phyloP scores from a whole-genome alignment of 2,329 filamentous ascomycete species.

The Phialocephala sp. region DNA sequence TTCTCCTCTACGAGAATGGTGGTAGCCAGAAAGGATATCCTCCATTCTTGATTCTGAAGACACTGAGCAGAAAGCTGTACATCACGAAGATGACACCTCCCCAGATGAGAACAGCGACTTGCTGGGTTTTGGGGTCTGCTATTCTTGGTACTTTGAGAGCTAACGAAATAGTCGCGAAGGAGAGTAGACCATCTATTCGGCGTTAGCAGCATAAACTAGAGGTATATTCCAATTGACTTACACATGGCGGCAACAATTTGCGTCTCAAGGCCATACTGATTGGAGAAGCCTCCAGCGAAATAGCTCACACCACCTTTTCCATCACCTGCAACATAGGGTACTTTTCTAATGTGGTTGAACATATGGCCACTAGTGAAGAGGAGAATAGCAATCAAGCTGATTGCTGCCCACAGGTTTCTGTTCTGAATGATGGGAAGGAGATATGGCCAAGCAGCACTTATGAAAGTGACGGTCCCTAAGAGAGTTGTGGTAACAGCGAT shows the following conservation, averaged over 20 bases:
- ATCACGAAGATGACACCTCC: constrained; percentile 75
- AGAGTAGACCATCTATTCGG: constrained; percentile 72
- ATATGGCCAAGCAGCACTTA: constrained; percentile 77
- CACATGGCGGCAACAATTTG: constrained; percentile 94
- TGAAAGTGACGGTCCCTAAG: constrained; percentile 70
- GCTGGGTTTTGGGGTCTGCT: constrained; percentile 75
- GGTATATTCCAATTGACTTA: constrained; percentile 57
- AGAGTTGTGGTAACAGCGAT: constrained; percentile 70
- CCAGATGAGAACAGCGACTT: constrained; percentile 83
- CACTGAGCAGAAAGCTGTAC: constrained; percentile 92
- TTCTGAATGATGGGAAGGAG: constrained; percentile 82
- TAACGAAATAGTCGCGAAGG: constrained; percentile 90
- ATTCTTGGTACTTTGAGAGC: constrained; percentile 93
- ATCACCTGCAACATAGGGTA: constrained; percentile 88
- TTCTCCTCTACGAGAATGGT: constrained; percentile 64
- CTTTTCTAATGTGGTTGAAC: constrained; percentile 98
- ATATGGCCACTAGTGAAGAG: constrained; percentile 97
- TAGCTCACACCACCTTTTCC: constrained; percentile 87
- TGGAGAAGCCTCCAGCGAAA: constrained; percentile 91
- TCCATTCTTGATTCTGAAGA: constrained; percentile 93
- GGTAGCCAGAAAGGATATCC: constrained; percentile 95
- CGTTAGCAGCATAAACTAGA: constrained; percentile 13
- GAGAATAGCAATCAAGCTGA: constrained; percentile 87
- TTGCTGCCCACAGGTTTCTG: constrained; percentile 90
- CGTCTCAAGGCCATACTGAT: constrained; percentile 91